Base-by-base conservation (phyloP, 495 filamentous ascomycete genomes). In the Symbiotaphrina buchneri region DNA sequence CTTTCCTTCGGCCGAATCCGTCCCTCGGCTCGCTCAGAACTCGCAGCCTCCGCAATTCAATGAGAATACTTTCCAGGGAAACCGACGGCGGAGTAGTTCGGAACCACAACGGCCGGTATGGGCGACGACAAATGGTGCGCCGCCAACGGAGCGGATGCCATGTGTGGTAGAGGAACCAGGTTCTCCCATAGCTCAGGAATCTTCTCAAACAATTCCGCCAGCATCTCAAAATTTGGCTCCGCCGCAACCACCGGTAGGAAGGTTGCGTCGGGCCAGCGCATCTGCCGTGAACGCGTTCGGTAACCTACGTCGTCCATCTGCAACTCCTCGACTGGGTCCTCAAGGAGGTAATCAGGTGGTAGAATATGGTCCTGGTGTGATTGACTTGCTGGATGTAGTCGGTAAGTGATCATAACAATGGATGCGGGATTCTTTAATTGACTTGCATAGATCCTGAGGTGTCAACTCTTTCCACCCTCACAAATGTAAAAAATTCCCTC, bases 401-500 rank as follows among this genome's bases (percentile, higher is more conserved):
- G 73, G 74, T 76, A 51, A n/a, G n/a, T n/a, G n/a, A n/a, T n/a
- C n/a, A n/a, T n/a, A n/a, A n/a, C n/a, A n/a, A n/a, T 18, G 30
- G 22, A 24, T 23, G 32, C 28, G 22, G 28, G 13, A 11, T 3
- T 2, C 29, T 15, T 15, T 2, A 33, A 6, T 21, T n/a, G 5
- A 33, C 23, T 6, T 23, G 14, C 21, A 19, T 11, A 79, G 74
- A 82, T 35, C 75, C 75, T 6, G 72, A 82, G 52, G 69, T 82
- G 1, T 65, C 71, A 4, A 71, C 72, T 3, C 51, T 82, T 0
- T 74, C 71, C 0, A 79, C 71, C 30, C 59, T 82, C 3, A 82
- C 71, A 31, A 82, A 82, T 44, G 71, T 82, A 6, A 73, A 80
- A 33, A 82, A 82, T 41, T 79, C 73, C 0, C 61, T 82, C 5